phyloP scores from a whole-genome alignment of 345 rosid genomes.

The Carallia pectinifolia region DNA sequence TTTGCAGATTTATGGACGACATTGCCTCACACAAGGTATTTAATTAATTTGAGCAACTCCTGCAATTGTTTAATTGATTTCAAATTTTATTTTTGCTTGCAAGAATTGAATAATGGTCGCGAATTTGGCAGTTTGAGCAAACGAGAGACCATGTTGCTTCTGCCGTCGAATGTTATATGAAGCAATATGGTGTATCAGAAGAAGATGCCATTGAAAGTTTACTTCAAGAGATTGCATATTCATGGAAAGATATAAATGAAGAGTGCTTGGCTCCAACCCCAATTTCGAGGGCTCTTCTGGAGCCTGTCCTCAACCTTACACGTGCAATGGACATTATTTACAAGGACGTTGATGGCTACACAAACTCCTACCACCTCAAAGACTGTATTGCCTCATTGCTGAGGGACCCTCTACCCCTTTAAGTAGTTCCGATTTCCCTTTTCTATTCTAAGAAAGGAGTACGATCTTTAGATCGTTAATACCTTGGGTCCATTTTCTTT shows the following conservation, averaged over 20 bases:
- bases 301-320: slow-evolving; percentile 3
- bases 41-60: background rate
- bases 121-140: slow-evolving; percentile 4
- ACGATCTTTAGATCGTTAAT: too few relatives aligned
- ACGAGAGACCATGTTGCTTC: slow-evolving; percentile 7
- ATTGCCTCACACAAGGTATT: slow-evolving; percentile 17
- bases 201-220: slow-evolving; percentile 5
- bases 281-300: background rate
- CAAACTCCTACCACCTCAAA: background rate
- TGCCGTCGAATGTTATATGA: slow-evolving; percentile 8
- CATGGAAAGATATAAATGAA: slow-evolving; percentile 21
- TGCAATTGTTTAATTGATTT: background rate
- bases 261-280: slow-evolving; percentile 7
- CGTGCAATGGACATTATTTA: background rate
- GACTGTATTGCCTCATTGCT: background rate
- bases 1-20: slow-evolving; percentile 23
- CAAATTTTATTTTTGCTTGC: too few relatives aligned
- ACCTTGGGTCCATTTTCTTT: too few relatives aligned
- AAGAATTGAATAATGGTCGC: background rate
- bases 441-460: background rate
- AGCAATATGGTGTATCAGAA: slow-evolving; percentile 14
- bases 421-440: background rate
- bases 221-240: slow-evolving; percentile 6
- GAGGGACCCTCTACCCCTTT: background rate
- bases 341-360: slow-evolving; percentile 13